A percentile compares a stretch with the other conserved stretches of the same genome.
Evolutionary conservation across 306 rosid species (phyloP).

Genomic region (Fragaria vesca): DNA sequence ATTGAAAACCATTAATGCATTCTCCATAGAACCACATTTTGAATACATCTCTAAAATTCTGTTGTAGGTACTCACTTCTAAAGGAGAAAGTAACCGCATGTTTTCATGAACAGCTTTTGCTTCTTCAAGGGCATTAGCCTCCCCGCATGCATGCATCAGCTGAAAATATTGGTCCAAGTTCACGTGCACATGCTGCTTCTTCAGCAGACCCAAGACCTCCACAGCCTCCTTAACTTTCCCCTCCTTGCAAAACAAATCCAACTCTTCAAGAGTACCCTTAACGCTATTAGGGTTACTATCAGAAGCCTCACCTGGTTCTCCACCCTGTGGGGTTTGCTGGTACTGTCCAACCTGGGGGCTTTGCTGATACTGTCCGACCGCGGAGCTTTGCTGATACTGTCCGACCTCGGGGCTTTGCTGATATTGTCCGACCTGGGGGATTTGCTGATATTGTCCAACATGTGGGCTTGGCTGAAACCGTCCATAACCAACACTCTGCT

Average conservation of each 20-base stretch:
- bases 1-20: slow-evolving; percentile 51
- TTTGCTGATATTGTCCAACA: slow-evolving; percentile 38
- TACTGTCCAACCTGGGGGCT: neutral
- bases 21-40: slow-evolving; percentile 70
- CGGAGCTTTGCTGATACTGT: slow-evolving; percentile 30
- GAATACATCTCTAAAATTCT: slow-evolving; percentile 72
- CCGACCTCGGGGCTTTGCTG: slow-evolving; percentile 25
- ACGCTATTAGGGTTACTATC: slow-evolving; percentile 31
- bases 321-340: slow-evolving; percentile 10
- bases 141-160: slow-evolving; percentile 59
- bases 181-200: slow-evolving; percentile 43
- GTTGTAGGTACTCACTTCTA: slow-evolving; percentile 55
- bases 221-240: slow-evolving; percentile 77
- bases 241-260: slow-evolving; percentile 55
- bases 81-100: slow-evolving; percentile 44
- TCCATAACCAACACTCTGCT: slow-evolving; percentile 16
- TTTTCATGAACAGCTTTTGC: slow-evolving; percentile 55
- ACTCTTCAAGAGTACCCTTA: slow-evolving; percentile 46
- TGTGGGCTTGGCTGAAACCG: neutral
- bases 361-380: slow-evolving; percentile 18
- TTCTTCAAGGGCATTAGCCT: slow-evolving; percentile 58
- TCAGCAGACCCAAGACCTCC: slow-evolving; percentile 49
- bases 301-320: slow-evolving; percentile 24
- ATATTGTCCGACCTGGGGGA: slow-evolving; percentile 5
- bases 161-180: slow-evolving; percentile 47